Base-by-base conservation (phyloP, 805 yeast species). In the Maudiozyma serrabonitensis region DNA sequence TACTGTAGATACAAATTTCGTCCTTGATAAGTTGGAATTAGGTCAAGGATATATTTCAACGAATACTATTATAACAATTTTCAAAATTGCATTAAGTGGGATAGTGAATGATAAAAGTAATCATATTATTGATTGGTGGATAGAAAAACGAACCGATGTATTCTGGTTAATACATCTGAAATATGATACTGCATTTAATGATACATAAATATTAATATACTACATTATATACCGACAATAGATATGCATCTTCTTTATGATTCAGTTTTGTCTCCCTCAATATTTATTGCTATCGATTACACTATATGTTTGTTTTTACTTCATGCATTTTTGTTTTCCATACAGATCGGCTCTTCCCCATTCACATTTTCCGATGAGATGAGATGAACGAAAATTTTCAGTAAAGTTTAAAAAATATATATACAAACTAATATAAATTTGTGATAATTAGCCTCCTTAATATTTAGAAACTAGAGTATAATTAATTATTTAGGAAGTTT, bases 111-210 rank as follows among this genome's bases (percentile, higher is more conserved):
- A 49, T 26, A 32, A 48, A 12, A 18, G 35, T 6, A 9, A 19
- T 8, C 12, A 37, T 12, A 44, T 55, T 6, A 45, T 44, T 11
- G 46, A 45, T 18, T 60, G 62, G 62, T 60, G 57, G 55, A 52
- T 60, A n/a, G 63, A 58, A 25, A 35, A 51, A 6, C 53, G 52
- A 16, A 18, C 47, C 11, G 45, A 52, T 6, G 41, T 47, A 12
- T 43, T 54, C 11, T 50, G 55, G 15, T 26, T 52, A n/a, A 43
- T 59, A 4, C 55, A 56, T 43, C 44, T 59, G 26, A 47, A 49
- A 26, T 56, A 57, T 38, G 58, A 34, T 52, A 57, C 37, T 7
- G 3, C 15, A n/a, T 35, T n/a, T 4, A 13, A 35, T 9, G 38
- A 35, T 6, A 4, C 19, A 28, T 28, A 28, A 28, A 11, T 28